Base-by-base conservation (phyloP, 2,329 filamentous ascomycete genomes). In the Pseudocercospora musae region DNA sequence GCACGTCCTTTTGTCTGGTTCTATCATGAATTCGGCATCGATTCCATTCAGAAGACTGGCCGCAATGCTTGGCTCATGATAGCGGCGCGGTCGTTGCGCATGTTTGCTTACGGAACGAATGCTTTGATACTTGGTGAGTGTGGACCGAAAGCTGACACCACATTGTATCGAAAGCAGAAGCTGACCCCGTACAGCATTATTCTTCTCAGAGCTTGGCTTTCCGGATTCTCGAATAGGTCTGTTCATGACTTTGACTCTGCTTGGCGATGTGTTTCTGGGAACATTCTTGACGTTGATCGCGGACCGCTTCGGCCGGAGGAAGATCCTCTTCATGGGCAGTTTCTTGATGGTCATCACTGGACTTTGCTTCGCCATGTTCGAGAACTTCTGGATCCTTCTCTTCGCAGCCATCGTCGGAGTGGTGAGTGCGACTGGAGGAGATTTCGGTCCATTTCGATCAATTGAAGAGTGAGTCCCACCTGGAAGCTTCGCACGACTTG, bases 401-500 rank as follows among this genome's bases (percentile, higher is more conserved):
- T 57, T 71, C 27, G 73, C 72, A 1, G 73, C 73, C 2, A 68
- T 75, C 3, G 59, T 72, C n/a, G 73, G 73, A 8, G 70, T 75
- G 2, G 68, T 75, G 33, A 72, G 69, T 31, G 69, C 72, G 1
- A 73, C 71, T 1, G 87, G 87, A 6, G 83, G 85, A 15, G 87
- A 89, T 66, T 88, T 89, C 70, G 87, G 87, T 0, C 87, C 87
- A 0, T 89, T 89, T 67, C 78, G 87, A 40, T 85, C 85, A 3
- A 84, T 90, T 31, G 87, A 89, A 70, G 87, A 89, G 77, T 64
- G 27, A 23, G 62, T 55, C 20, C 11, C 2, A 25, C 7, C 25
- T 8, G 18, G 46, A 23, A 9, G 40, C 18, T n/a, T 49, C 10
- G 2, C 18, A 31, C 15, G 40, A n/a, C 9, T n/a, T 11, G 13